phyloP scores from a whole-genome alignment of 1,284 basidiomycete genomes.

The Leccinum subspadiceum region DNA sequence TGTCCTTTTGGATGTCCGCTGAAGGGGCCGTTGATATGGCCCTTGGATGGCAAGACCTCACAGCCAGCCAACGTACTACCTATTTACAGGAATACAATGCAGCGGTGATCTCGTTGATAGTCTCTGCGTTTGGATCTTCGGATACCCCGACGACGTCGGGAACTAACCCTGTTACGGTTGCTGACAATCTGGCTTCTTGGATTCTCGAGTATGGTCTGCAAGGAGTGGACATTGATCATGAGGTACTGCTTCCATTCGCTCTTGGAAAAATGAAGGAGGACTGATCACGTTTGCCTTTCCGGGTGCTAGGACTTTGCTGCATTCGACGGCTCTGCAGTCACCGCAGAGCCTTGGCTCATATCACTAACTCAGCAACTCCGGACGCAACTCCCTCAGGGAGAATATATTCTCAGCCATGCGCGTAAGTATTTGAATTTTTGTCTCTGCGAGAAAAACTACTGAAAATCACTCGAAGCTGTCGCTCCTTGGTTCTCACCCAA shows the following conservation, averaged over 20 bases:
- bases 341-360: conserved; percentile 42
- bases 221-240: conserved; percentile 58
- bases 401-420: conserved; percentile 39
- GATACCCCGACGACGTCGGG: conserved; percentile 46
- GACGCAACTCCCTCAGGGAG: conserved; percentile 31
- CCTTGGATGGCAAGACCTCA: conserved; percentile 39
- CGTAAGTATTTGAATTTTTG: conserved; percentile 16
- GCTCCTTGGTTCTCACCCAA: conserved; percentile 31
- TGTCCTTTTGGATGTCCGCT: conserved; percentile 43
- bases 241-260: conserved; percentile 28
- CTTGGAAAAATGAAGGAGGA: too few species aligned
- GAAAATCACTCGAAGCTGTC: conserved; percentile 14
- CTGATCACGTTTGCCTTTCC: neutral
- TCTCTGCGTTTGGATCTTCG: conserved; percentile 50
- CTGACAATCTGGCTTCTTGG: conserved; percentile 47
- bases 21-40: conserved; percentile 45
- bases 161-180: conserved; percentile 37
- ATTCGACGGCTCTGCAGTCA: conserved; percentile 36
- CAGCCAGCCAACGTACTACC: conserved; percentile 31
- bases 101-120: conserved; percentile 48
- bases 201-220: conserved; percentile 49
- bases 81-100: conserved; percentile 35
- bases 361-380: conserved; percentile 43
- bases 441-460: neutral
- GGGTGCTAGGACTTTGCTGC: conserved; percentile 47